Evolutionary conservation across 352 stramenopile genomes (phyloP), one percentile per base, ranked within the genome.

Genomic region (Phytopythium vexans): DNA sequence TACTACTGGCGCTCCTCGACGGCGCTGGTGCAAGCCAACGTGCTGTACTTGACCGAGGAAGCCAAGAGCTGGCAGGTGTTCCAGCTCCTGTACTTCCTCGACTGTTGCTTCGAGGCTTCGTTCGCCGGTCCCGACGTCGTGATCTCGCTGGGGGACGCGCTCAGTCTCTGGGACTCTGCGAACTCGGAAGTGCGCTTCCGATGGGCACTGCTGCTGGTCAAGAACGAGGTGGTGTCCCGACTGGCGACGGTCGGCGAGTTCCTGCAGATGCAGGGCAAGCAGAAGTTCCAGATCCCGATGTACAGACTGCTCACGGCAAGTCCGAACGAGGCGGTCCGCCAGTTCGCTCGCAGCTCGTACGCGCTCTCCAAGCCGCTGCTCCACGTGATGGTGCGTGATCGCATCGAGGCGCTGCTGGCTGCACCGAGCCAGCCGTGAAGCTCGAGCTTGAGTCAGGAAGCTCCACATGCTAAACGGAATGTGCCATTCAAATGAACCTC

Each of bases 381-480:
- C n/a, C 81, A 92, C 35, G 76, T 92, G 35, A 92, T 92, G 78
- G 81, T 92, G 42, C 78, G 81, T 35, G 78, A 83, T 38, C 74
- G 81, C 38, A 73, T 92, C 32, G 74, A 87, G 45, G 34, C 69
- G 33, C 56, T 88, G 8, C 58, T 92, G 9, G 41, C 38, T n/a
- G 58, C 54, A 6, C 72, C 74, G 47, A n/a, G n/a, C n/a, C 41
- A 52, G 33, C 60, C 49, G 21, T 66, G 42, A n/a, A n/a, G n/a
- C n/a, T n/a, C n/a, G n/a, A n/a, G n/a, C n/a, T n/a, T n/a, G n/a
- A n/a, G n/a, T n/a, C n/a, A n/a, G n/a, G n/a, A n/a, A n/a, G n/a
- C n/a, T n/a, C n/a, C n/a, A n/a, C n/a, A n/a, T n/a, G n/a, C n/a
- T n/a, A n/a, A n/a, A n/a, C n/a, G n/a, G n/a, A n/a, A n/a, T n/a